These are phyloP conservation scores for Purpureocillium takamizusanense DNA, from an alignment of 2,329 filamentous ascomycete genomes.

Conservation along the genomic window DNA sequence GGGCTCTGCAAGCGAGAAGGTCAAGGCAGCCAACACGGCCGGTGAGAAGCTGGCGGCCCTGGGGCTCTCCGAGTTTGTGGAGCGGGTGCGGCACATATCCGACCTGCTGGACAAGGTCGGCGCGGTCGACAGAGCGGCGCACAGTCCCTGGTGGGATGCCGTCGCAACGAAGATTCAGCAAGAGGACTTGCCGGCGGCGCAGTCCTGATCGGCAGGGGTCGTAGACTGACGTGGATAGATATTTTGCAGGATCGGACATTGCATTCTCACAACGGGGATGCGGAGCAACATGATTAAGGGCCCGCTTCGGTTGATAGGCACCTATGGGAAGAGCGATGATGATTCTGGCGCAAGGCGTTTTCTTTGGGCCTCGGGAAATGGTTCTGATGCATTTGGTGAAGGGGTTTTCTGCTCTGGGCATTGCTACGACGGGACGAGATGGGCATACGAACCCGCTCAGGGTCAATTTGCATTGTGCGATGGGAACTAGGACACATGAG, in stretches of 20 bases:
- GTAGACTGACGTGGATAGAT: not conserved
- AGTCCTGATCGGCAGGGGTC: not conserved
- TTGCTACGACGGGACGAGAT: no score
- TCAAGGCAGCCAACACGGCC: constrained; percentile 58
- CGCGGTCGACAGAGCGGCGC: constrained; percentile 57
- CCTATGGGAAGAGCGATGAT: no score
- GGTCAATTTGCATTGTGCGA: no score
- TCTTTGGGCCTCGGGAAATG: not conserved
- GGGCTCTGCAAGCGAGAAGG: constrained; percentile 59
- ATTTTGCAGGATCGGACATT: not conserved
- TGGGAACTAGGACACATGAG: no score
- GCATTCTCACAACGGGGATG: not conserved
- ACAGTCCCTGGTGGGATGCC: constrained; percentile 62
- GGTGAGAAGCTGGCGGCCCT: constrained; percentile 60
- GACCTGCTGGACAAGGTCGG: constrained; percentile 58
- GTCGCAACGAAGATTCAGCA: constrained; percentile 48
- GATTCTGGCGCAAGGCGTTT: not conserved
- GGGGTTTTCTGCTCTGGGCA: no score
- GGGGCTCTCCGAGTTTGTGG: constrained; percentile 66
- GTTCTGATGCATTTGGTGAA: no score
- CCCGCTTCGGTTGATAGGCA: no score
- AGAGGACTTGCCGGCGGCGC: constrained; percentile 22
- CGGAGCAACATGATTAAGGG: not conserved
- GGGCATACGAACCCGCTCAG: no score
- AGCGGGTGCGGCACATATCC: constrained; percentile 58